Conservation (phyloP, 352 stramenopile species). For the Phytophthora uliginosa region DNA sequence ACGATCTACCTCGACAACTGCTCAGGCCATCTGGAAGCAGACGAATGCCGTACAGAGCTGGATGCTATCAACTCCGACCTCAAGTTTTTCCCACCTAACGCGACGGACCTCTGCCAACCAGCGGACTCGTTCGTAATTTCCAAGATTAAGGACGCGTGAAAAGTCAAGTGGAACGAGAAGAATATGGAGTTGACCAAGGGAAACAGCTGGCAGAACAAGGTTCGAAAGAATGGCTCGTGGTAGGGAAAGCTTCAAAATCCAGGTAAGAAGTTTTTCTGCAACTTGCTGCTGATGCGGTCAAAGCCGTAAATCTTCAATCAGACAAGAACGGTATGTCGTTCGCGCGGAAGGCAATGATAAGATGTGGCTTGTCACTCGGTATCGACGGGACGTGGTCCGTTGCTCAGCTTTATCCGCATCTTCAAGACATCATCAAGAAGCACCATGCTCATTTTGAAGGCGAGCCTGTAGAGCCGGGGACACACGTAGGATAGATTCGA, state of each 20-base stretch:
- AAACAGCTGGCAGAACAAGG: conserved; percentile 33
- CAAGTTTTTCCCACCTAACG: conserved; percentile 23
- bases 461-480: too few relatives aligned
- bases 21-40: conserved; percentile 12
- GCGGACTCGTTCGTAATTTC: conserved; percentile 44
- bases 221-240: conserved; percentile 30
- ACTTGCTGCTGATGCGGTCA: conserved; percentile 20
- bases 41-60: conserved; percentile 11
- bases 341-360: conserved; percentile 45
- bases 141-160: conserved; percentile 41
- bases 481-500: too few relatives aligned
- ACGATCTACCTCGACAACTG: conserved; percentile 36
- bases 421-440: neutral
- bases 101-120: conserved; percentile 37
- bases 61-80: conserved; percentile 11
- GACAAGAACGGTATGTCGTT: conserved; percentile 36
- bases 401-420: neutral
- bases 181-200: conserved; percentile 41
- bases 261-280: conserved; percentile 38
- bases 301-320: neutral
- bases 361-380: conserved; percentile 13
- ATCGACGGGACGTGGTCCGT: neutral
- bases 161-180: conserved; percentile 35
- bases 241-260: conserved; percentile 45
- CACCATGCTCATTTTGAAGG: too few relatives aligned